phyloP scores from a whole-genome alignment of 2,329 filamentous ascomycete species.

The Beauveria brongniartii region DNA sequence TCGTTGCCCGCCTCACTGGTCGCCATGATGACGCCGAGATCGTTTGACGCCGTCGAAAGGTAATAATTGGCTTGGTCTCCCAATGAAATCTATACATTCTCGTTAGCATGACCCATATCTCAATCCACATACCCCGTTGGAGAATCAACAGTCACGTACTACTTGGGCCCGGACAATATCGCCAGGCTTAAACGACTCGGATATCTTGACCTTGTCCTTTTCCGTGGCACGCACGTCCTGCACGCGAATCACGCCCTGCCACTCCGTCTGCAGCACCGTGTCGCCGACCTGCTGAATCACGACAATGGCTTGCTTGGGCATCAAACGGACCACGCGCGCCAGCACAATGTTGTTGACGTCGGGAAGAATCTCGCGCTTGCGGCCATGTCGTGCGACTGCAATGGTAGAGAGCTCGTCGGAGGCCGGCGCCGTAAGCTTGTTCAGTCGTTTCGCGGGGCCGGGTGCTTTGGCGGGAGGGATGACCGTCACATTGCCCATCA shows the following conservation, averaged over 20 bases:
- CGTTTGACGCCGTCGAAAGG: slow-evolving; percentile 83
- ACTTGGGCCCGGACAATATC: slow-evolving; percentile 85
- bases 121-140: neutral
- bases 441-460: slow-evolving; percentile 50
- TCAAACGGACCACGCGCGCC: slow-evolving; percentile 76
- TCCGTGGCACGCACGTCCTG: slow-evolving; percentile 94
- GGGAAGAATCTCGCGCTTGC: slow-evolving; percentile 66
- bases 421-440: slow-evolving; percentile 43
- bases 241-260: slow-evolving; percentile 75
- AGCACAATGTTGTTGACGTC: slow-evolving; percentile 75
- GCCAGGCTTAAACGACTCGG: slow-evolving; percentile 84
- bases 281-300: slow-evolving; percentile 77
- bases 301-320: slow-evolving; percentile 75
- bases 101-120: neutral
- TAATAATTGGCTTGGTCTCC: slow-evolving; percentile 96
- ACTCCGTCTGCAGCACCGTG: slow-evolving; percentile 66
- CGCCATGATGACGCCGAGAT: slow-evolving; percentile 89
- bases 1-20: slow-evolving; percentile 78
- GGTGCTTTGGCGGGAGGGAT: slow-evolving; percentile 37
- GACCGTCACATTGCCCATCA: slow-evolving; percentile 63
- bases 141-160: slow-evolving; percentile 37
- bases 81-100: slow-evolving; percentile 61
- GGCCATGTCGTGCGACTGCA: slow-evolving; percentile 43
- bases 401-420: slow-evolving; percentile 42
- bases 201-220: slow-evolving; percentile 88